phyloP scores from a whole-genome alignment of 2,329 filamentous ascomycete genomes.

The Capronia americana region DNA sequence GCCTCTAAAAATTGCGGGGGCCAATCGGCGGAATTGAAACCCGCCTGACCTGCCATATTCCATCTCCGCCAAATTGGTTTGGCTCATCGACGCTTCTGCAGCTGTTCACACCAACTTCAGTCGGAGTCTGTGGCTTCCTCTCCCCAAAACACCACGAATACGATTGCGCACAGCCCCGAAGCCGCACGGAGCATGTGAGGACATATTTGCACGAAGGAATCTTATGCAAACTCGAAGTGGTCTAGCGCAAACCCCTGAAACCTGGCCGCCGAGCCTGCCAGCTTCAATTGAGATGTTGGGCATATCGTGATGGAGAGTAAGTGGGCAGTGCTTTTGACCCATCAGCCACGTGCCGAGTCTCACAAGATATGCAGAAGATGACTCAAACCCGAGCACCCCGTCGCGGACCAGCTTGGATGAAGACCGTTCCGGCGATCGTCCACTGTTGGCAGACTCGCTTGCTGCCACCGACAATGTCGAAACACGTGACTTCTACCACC shows the following conservation, averaged over 20 bases:
- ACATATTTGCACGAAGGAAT: not conserved
- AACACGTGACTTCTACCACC: conserved; percentile 8
- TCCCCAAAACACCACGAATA: not conserved
- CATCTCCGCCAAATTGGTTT: not conserved
- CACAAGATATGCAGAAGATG: conserved; percentile 12
- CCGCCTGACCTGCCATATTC: conserved; percentile 2
- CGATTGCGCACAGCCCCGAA: not conserved
- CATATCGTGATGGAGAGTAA: conserved; percentile 14
- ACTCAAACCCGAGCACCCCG: conserved; percentile 13
- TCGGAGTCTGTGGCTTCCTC: not conserved
- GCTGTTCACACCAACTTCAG: not conserved
- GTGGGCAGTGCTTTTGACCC: not conserved
- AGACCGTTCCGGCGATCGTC: conserved; percentile 17
- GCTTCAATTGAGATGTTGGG: conserved; percentile 2
- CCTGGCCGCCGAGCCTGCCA: too few species aligned
- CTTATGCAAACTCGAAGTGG: not conserved
- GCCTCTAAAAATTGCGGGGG: conserved; percentile 11
- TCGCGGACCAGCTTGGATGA: conserved; percentile 21
- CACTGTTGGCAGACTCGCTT: conserved; percentile 18
- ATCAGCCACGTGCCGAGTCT: not conserved
- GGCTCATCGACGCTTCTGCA: not conserved
- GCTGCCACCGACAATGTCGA: conserved; percentile 3
- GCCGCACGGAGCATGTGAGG: not conserved
- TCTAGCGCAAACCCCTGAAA: not conserved
- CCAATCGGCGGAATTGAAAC: conserved; percentile 8